phyloP scores from a whole-genome alignment of 2,329 filamentous ascomycete species.

The Colletotrichum endophyticum region DNA sequence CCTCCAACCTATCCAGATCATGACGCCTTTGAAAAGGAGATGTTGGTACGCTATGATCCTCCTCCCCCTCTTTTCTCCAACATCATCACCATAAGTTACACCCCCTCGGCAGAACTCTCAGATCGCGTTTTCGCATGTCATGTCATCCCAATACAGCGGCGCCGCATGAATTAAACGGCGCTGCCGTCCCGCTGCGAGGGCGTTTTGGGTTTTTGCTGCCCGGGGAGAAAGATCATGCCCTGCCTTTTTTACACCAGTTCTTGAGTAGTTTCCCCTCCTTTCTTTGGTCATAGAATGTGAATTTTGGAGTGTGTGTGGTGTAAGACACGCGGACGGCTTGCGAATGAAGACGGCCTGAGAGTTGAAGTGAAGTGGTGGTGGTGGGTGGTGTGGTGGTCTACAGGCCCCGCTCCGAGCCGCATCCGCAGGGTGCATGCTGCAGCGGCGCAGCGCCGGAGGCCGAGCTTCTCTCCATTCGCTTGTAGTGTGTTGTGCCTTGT shows the following conservation, averaged over 20 bases:
- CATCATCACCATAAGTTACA: background rate
- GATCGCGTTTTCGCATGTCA: background rate
- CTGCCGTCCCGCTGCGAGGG: background rate
- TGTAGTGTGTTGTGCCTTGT: accelerated
- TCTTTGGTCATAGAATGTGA: background rate
- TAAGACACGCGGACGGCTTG: background rate
- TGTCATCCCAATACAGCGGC: background rate
- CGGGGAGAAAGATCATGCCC: background rate
- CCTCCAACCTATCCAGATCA: background rate
- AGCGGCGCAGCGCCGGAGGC: background rate
- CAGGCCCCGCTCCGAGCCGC: background rate
- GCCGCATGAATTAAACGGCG: background rate
- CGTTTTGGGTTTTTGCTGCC: background rate
- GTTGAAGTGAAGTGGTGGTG: background rate
- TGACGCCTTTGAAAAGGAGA: background rate
- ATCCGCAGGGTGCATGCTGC: background rate
- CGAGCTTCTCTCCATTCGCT: background rate
- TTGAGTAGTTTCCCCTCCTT: background rate
- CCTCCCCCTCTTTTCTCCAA: background rate
- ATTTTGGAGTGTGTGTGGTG: background rate
- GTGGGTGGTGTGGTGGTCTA: background rate
- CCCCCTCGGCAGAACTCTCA: background rate
- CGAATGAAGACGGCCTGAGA: background rate
- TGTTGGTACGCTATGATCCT: background rate
- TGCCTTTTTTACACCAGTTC: background rate